phyloP scores from a whole-genome alignment of 2,329 filamentous ascomycete species.

The Hypoxylon sp. region DNA sequence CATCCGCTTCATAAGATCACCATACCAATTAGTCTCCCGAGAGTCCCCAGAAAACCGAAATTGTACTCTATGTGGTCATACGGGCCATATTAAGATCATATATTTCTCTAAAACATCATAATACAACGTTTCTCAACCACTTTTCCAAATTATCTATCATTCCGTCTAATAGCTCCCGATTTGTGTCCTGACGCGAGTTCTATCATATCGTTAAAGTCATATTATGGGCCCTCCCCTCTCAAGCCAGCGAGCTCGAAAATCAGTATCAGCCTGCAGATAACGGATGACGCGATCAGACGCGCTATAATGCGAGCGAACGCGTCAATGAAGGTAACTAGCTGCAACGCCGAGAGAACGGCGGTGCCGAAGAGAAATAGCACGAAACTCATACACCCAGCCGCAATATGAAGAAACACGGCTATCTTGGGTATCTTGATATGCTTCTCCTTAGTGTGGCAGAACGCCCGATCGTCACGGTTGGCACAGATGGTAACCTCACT shows the following conservation, averaged over 20 bases:
- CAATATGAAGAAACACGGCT: background rate
- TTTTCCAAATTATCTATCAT: too few relatives aligned
- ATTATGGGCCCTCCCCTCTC: background rate
- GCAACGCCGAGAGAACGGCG: background rate
- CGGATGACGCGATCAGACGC: background rate
- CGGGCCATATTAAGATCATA: too few relatives aligned
- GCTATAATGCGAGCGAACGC: background rate
- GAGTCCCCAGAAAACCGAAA: too few relatives aligned
- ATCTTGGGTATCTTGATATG: background rate
- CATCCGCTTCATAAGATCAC: too few relatives aligned
- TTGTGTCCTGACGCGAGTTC: too few relatives aligned
- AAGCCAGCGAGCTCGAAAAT: conserved; percentile 7
- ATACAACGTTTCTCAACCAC: too few relatives aligned
- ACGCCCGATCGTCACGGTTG: background rate
- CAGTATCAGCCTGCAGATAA: conserved; percentile 5
- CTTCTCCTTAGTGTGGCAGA: background rate
- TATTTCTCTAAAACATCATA: too few relatives aligned
- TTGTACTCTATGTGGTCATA: too few relatives aligned
- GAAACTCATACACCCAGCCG: conserved; percentile 4
- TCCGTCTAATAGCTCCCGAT: too few relatives aligned
- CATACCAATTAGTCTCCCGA: too few relatives aligned
- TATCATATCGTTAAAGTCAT: too few relatives aligned
- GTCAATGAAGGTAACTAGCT: background rate
- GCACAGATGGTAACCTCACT: conserved; percentile 1
- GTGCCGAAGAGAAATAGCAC: conserved; percentile 1